Evolutionary conservation across 805 yeast species (phyloP).

Genomic region (Monosporozyma siamensis): DNA sequence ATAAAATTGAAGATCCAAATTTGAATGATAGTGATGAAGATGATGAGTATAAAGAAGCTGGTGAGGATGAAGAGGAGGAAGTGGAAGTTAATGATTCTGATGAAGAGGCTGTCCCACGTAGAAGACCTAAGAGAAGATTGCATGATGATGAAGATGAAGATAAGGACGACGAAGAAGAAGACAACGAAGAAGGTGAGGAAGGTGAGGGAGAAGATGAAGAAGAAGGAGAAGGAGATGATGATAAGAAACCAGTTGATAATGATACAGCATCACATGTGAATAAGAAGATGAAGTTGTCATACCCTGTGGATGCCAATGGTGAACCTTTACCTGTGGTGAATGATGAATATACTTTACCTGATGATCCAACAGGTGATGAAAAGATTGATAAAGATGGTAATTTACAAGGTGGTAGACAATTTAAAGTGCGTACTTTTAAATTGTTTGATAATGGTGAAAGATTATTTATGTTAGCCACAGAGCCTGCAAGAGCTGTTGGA

Average conservation of each 20-base stretch:
- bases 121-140: conserved; percentile 10
- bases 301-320: conserved; percentile 57
- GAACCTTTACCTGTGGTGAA: conserved; percentile 51
- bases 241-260: conserved; percentile 11
- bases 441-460: conserved; percentile 49
- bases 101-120: conserved; percentile 16
- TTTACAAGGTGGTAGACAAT: conserved; percentile 63
- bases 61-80: conserved; percentile 23
- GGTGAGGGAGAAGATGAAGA: conserved; percentile 17
- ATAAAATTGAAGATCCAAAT: conserved; percentile 18
- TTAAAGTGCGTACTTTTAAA: conserved; percentile 60
- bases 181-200: conserved; percentile 16
- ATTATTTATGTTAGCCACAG: conserved; percentile 85
- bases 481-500: conserved; percentile 92
- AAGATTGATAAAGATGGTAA: conserved; percentile 64
- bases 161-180: conserved; percentile 8
- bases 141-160: conserved; percentile 4
- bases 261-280: neutral
- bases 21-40: conserved; percentile 11
- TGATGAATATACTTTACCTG: conserved; percentile 72
- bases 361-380: conserved; percentile 67
- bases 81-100: conserved; percentile 21
- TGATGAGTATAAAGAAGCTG: conserved; percentile 16
- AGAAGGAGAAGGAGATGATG: conserved; percentile 9
- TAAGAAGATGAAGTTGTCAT: conserved; percentile 3